These are phyloP conservation scores for Nakazawaea holstii DNA, from an alignment of 805 yeast species.

Conservation along the genomic window DNA sequence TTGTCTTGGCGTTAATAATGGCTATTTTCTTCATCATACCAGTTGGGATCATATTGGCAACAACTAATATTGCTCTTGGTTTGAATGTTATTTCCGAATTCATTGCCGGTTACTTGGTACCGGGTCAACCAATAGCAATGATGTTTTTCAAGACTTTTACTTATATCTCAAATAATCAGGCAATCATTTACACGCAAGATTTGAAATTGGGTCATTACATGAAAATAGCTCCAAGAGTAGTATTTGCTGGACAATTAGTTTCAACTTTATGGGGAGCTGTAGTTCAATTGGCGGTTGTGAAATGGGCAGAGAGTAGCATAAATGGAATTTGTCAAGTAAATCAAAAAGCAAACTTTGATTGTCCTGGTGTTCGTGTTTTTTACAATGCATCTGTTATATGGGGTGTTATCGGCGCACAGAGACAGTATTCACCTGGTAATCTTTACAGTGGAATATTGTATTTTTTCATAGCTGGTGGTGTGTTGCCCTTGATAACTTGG, in stretches of 20 bases:
- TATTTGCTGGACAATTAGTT: constrained; percentile 46
- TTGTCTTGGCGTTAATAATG: constrained; percentile 51
- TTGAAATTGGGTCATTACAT: constrained; percentile 63
- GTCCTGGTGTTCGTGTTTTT: constrained; percentile 40
- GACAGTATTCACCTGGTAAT: constrained; percentile 44
- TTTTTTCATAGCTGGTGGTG: constrained; percentile 56
- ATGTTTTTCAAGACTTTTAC: constrained; percentile 60
- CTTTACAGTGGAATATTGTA: constrained; percentile 49
- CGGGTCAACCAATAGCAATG: constrained; percentile 57
- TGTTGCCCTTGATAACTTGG: constrained; percentile 37
- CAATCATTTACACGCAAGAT: constrained; percentile 47
- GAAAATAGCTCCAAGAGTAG: constrained; percentile 56
- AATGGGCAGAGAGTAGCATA: constrained; percentile 33
- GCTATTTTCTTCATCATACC: constrained; percentile 56
- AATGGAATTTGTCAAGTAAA: constrained; percentile 35
- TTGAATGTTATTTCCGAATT: constrained; percentile 60
- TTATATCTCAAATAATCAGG: constrained; percentile 51
- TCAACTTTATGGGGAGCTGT: constrained; percentile 40
- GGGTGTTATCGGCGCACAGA: constrained; percentile 64
- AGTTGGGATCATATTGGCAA: constrained; percentile 54
- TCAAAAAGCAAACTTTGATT: constrained; percentile 41
- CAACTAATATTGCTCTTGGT: constrained; percentile 55
- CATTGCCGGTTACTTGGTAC: constrained; percentile 59
- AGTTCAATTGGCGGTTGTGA: constrained; percentile 36
- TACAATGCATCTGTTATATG: constrained; percentile 55